Evolutionary conservation across 169 alveolate species (phyloP).

Genomic region (Cryptosporidium ubiquitum): DNA sequence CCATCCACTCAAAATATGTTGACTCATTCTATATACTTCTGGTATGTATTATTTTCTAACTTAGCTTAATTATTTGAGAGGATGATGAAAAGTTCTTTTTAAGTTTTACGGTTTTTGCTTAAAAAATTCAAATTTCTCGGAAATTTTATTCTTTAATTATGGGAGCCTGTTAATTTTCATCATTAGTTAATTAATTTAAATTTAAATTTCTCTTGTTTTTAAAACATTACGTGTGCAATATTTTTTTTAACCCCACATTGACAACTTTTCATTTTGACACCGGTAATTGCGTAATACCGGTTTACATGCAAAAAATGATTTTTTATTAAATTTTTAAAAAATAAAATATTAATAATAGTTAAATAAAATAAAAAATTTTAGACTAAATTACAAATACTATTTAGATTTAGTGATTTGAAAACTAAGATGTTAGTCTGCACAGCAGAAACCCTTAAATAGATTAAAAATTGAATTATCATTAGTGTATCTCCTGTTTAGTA

Average conservation of each 20-base stretch:
- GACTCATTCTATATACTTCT: neutral
- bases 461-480: slow-evolving; percentile 45
- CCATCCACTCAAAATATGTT: neutral
- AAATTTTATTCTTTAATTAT: neutral
- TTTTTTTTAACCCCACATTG: slow-evolving; percentile 25
- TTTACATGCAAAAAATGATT: neutral
- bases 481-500: slow-evolving; percentile 22
- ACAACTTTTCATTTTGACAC: slow-evolving; percentile 13
- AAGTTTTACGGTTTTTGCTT: neutral
- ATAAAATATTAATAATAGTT: neutral
- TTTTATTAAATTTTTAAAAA: neutral
- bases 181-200: neutral
- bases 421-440: slow-evolving; percentile 21
- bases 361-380: neutral
- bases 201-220: neutral
- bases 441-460: slow-evolving; percentile 60
- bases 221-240: neutral
- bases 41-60: neutral
- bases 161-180: neutral
- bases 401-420: neutral
- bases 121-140: neutral
- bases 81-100: neutral
- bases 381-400: neutral
- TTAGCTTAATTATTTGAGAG: neutral
- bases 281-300: slow-evolving; percentile 8